Evolutionary conservation across 2,329 filamentous ascomycete species (phyloP), one percentile per base, ranked within the genome.

Genomic region (Neofusicoccum sp.): DNA sequence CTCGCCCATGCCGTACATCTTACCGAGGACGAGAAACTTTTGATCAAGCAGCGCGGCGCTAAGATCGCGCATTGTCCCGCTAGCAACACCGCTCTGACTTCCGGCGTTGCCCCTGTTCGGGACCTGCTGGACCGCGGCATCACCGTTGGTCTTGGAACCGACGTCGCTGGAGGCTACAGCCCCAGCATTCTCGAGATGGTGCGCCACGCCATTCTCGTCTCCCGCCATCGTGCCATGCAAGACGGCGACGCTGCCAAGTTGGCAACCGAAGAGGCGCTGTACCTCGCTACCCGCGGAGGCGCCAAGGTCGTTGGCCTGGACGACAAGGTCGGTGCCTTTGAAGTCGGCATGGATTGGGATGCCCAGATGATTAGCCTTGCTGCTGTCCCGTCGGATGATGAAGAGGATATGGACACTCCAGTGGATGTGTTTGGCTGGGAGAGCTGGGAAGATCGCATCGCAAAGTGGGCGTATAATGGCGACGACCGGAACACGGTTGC

Each of bases 371-470:
- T 99, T 59, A 79, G 82, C 8, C 74, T 97, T 26, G 83, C 82
- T 1, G 63, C 53, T 4, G 79, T 78, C 4, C 60, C 51, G 1
- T 71, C 70, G 3, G 61, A 61, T 34, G 70, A 62, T 3, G 66
- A 64, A 3, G 65, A 66, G 8, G 60, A 40, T 8, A 24, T 56
- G 1, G 78, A 82, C 3, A 87, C 88, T 0, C 86, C 87, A 48
- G 91, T 97, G 0, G 92, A 97, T 74, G 74, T 97, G 0, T 99
- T 97, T 79, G 93, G 92, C 1, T 91, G 88, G 84, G 93, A 98
- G 82, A 84, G 71, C n/a, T 96, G 90, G 91, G 85, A 89, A 40
- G 91, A 98, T 69, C 85, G 81, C 69, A 78, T 98, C 9, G 90
- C 91, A 57, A 99, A 99, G 80, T 99, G 95, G 95, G 80, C 98